phyloP scores from a whole-genome alignment of 2,329 filamentous ascomycete species.

The Exophiala dermatitidis region DNA sequence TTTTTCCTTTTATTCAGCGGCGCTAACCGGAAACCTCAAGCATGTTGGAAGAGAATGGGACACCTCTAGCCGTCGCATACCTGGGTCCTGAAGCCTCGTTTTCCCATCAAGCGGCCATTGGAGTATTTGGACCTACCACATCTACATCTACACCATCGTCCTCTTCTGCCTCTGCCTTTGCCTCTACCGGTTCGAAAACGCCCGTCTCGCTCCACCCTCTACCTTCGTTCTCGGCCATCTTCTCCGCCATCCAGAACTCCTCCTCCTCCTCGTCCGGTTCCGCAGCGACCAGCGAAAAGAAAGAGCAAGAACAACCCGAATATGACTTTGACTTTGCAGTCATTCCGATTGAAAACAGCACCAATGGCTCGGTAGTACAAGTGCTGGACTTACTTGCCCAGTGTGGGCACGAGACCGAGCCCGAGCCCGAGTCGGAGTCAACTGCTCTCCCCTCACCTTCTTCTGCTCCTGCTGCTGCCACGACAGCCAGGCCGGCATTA shows the following conservation, averaged over 20 bases:
- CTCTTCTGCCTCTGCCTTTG: background rate
- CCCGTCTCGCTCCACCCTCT: slow-evolving; percentile 19
- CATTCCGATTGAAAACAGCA: slow-evolving; percentile 92
- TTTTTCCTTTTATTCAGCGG: background rate
- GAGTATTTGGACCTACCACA: slow-evolving; percentile 12
- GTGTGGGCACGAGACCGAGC: slow-evolving; percentile 39
- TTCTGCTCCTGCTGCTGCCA: no score
- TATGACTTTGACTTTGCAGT: slow-evolving; percentile 67
- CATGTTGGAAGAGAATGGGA: background rate
- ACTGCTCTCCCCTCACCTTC: background rate
- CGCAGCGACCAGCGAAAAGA: background rate
- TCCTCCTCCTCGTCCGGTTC: slow-evolving; percentile 35
- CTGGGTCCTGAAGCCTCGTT: slow-evolving; percentile 60
- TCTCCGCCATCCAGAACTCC: slow-evolving; percentile 48
- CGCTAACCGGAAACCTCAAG: background rate
- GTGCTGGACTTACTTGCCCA: slow-evolving; percentile 86
- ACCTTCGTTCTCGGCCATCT: slow-evolving; percentile 23
- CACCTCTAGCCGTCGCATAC: slow-evolving; percentile 40
- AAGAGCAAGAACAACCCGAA: slow-evolving; percentile 32
- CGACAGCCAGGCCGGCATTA: slow-evolving; percentile 27
- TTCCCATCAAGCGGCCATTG: slow-evolving; percentile 55
- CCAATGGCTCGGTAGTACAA: slow-evolving; percentile 84
- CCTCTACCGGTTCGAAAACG: background rate
- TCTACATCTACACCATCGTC: background rate
- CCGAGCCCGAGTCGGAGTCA: background rate